These are phyloP conservation scores for Gnaphalium uliginosum DNA, from an alignment of 129 eudicot genomes.

Conservation along the genomic window DNA sequence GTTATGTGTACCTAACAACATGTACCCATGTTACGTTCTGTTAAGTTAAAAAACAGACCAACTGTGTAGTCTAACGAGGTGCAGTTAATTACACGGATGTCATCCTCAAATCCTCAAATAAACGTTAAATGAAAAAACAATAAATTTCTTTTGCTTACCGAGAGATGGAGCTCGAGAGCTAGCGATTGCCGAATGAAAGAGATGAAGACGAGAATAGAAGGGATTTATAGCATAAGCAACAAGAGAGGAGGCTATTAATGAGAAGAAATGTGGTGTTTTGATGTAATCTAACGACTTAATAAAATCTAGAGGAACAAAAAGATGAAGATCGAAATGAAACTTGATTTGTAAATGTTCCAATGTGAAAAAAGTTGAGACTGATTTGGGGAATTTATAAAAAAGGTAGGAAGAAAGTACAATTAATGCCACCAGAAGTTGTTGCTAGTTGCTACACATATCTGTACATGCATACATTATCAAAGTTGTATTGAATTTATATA, in stretches of 20 bases:
- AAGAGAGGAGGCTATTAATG: conserved; percentile 40
- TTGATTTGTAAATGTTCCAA: no score
- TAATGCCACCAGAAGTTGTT: conserved; percentile 43
- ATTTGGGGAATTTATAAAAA: conserved; percentile 16
- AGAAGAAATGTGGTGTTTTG: no score
- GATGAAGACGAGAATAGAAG: not conserved
- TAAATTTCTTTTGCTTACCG: not conserved
- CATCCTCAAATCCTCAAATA: no score
- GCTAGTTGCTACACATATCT: conserved; percentile 31
- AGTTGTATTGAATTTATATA: not conserved
- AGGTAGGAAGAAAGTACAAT: conserved; percentile 5
- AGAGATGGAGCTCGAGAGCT: not conserved
- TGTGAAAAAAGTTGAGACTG: not conserved
- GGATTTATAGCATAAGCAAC: conserved; percentile 18
- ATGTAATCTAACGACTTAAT: no score
- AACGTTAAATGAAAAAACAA: no score
- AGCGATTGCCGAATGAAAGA: conserved; percentile 3
- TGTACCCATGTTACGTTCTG: not conserved
- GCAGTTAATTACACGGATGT: no score
- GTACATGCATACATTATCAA: not conserved
- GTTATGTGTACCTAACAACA: not conserved
- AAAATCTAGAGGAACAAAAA: no score
- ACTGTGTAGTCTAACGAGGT: no score
- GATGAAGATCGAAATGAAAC: no score
- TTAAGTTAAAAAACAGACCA: no score